Evolutionary conservation across 371 early-diverging fungal genomes (phyloP).

Genomic region (Nematocida sp.): DNA sequence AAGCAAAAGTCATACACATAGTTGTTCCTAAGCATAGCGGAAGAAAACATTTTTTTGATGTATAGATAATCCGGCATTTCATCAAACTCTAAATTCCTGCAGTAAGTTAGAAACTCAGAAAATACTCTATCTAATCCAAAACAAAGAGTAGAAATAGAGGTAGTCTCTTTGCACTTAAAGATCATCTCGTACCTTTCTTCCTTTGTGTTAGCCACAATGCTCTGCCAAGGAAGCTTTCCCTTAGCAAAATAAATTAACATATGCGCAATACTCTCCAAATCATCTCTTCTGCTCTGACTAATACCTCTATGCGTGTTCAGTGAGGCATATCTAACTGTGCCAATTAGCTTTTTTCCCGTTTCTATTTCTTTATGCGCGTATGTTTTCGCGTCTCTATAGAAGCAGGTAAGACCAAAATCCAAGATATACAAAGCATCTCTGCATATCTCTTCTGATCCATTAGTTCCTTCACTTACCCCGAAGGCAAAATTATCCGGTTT

Average conservation of each 20-base stretch:
- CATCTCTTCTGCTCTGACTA: slow-evolving; percentile 61
- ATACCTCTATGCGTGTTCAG: slow-evolving; percentile 55
- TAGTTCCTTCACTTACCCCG: slow-evolving; percentile 79
- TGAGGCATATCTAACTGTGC: slow-evolving; percentile 63
- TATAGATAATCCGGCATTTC: slow-evolving; percentile 82
- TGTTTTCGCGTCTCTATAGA: slow-evolving; percentile 34
- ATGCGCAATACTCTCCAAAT: slow-evolving; percentile 61
- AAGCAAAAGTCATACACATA: slow-evolving; percentile 44
- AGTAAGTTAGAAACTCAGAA: slow-evolving; percentile 76
- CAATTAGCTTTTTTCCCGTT: slow-evolving; percentile 57
- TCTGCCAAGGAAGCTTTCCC: slow-evolving; percentile 62
- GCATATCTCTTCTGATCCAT: slow-evolving; percentile 76
- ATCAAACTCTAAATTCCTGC: slow-evolving; percentile 83
- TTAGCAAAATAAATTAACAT: slow-evolving; percentile 65
- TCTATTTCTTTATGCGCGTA: slow-evolving; percentile 44
- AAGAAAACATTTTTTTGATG: slow-evolving; percentile 53
- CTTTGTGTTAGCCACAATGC: slow-evolving; percentile 45
- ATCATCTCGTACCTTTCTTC: slow-evolving; percentile 50
- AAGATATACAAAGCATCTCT: slow-evolving; percentile 70
- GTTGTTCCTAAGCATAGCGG: slow-evolving; percentile 48
- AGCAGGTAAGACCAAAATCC: slow-evolving; percentile 67
- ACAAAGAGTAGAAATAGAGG: slow-evolving; percentile 30
- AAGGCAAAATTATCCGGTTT: slow-evolving; percentile 99
- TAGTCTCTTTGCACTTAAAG: slow-evolving; percentile 31
- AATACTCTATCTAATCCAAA: slow-evolving; percentile 36